These are phyloP conservation scores for Naematelia encephala DNA, from an alignment of 768 basidiomycete species.

Conservation along the genomic window DNA sequence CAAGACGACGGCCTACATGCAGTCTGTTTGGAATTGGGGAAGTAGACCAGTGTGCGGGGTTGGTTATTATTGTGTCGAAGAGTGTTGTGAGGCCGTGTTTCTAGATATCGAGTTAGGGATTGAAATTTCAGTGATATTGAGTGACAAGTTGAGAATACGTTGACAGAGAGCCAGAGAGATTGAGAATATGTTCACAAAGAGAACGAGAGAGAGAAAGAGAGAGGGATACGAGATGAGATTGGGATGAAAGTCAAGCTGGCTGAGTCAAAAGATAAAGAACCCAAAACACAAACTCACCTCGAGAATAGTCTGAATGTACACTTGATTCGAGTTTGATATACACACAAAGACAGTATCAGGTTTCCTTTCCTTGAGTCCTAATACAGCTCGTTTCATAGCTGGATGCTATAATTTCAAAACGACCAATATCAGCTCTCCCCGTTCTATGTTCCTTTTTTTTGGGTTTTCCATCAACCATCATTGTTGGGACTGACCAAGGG, in stretches of 20 bases:
- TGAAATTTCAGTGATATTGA: too few relatives aligned
- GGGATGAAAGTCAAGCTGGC: not conserved
- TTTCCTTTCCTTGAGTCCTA: conserved; percentile 64
- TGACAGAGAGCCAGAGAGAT: too few relatives aligned
- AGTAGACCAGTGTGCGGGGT: conserved; percentile 77
- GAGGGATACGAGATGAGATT: not conserved
- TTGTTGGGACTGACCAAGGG: conserved; percentile 70
- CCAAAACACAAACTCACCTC: conserved; percentile 59
- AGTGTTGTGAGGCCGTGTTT: conserved; percentile 67
- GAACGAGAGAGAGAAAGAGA: too few relatives aligned
- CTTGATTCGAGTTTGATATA: conserved; percentile 87
- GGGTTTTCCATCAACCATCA: not conserved
- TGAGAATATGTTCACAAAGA: too few relatives aligned
- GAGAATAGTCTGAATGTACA: conserved; percentile 87
- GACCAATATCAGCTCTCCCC: not conserved
- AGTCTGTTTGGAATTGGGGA: conserved; percentile 60
- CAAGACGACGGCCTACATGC: conserved; percentile 69
- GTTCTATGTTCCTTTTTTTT: not conserved
- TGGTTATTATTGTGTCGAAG: conserved; percentile 84
- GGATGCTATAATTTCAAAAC: conserved; percentile 66
- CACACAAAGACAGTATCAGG: conserved; percentile 77
- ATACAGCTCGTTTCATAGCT: conserved; percentile 90
- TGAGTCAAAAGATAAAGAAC: not conserved
- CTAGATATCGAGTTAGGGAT: too few relatives aligned
- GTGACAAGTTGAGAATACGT: too few relatives aligned